Base-by-base conservation (phyloP, 495 filamentous ascomycete species). In the Acidiella bohemica region DNA sequence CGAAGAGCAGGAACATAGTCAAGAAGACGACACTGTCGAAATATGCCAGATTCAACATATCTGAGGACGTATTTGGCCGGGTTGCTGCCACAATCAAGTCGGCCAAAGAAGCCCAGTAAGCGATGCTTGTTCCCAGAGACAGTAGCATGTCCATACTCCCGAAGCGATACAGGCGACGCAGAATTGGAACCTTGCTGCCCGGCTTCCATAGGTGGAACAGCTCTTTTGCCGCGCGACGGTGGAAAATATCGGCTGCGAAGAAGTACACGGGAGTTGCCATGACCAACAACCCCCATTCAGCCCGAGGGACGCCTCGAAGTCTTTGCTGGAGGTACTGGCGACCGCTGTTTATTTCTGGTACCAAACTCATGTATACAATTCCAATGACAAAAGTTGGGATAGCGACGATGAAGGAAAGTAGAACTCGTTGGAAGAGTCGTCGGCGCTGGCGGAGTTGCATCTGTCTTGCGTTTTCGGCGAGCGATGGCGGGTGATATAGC, bases 61-160 rank as follows among this genome's bases (percentile, higher is more conserved):
- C 17, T 11, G n/a, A 35, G 16, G 3, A 9, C 21, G 22, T 16
- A 13, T 18, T 24, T 17, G 9, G n/a, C 4, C 28, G 32, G 6
- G 61, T 67, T 1, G 76, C 82, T 18, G 78, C 76, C 28, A 80
- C 69, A 18, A 80, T 78, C 41, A 96, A 67, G 36, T 90, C 72
- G 7, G 76, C 81, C 34, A 95, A 60, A 0, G 84, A 93, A 0
- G 83, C 72, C 50, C 93, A 65, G 53, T 95, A 96, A 1, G 88
- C 88, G 32, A 95, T 81, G 4, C 75, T 75, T 0, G 90, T 93
- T 7, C 90, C 88, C 11, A 88, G 65, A 8, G 81, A 92, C 51
- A 96, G 82, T 42, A 96, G 68, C 56, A 90, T 76, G 52, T 94
- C 92, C 88, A 96, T 96, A 60, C 86, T 94, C 11, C 88, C 88